Percentiles rank a stretch among this genome's conserved stretches.
Conservation (phyloP, 345 rosid species). For the Populus ilicifolia region DNA sequence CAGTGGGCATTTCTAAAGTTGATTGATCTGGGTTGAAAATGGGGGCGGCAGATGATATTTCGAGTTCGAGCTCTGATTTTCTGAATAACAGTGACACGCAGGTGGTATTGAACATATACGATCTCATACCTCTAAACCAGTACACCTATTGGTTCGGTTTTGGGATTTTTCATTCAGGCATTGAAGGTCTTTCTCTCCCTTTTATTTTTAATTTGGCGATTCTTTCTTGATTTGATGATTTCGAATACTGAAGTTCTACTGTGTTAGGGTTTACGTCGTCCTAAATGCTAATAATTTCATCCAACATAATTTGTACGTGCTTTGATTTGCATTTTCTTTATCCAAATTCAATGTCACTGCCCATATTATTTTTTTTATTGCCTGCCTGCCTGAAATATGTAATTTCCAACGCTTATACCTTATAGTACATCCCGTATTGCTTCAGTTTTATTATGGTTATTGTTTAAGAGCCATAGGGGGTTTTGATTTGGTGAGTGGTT, state of each 20-base stretch:
- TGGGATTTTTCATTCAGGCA: conserved; percentile 90
- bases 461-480: background rate
- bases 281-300: background rate
- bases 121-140: conserved; percentile 73
- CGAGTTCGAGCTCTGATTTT: conserved; percentile 30
- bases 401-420: background rate
- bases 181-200: conserved; percentile 50
- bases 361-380: background rate
- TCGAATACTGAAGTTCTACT: background rate
- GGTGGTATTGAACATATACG: conserved; percentile 73
- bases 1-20: background rate
- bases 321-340: background rate
- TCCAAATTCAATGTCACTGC: too few species aligned
- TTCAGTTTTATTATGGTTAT: too few species aligned
- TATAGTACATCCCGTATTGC: too few species aligned
- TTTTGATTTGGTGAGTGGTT: background rate
- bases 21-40: conserved; percentile 11
- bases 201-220: background rate
- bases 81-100: conserved; percentile 22
- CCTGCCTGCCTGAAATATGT: background rate
- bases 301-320: background rate
- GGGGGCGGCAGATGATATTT: conserved; percentile 31
- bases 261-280: background rate
- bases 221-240: background rate
- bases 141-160: conserved; percentile 85